Evolutionary conservation across 768 basidiomycete genomes (phyloP), one percentile per base, ranked within the genome.

Genomic region (Saitozyma sp.): DNA sequence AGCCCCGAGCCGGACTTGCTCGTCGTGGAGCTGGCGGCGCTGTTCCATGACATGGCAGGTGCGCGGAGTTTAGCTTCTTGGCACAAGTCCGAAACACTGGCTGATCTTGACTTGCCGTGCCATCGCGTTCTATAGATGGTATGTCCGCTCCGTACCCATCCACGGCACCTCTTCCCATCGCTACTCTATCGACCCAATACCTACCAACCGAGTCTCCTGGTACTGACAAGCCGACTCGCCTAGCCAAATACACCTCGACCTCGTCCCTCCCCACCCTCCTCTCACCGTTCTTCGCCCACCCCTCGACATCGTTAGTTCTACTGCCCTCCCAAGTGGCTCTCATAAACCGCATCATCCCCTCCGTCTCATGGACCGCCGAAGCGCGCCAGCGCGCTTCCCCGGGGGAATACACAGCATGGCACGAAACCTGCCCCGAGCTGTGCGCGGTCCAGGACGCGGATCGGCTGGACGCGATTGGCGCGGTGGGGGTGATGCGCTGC

Each of bases 381-480:
- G 13, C 13, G 2, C n/a, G 45, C n/a, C 11, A 13, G 45, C 45
- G 45, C 45, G 45, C 45, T 46, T 2, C 45, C 45, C 45, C 45
- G 2, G 45, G 13, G 2, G 45, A 46, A 46, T 17, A 46, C 6
- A 17, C 82, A 2, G 80, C 82, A 19, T 91, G 89, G 90, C 88
- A 91, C 66, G 79, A 84, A 7, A 79, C 82, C 40, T 92, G 89
- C 70, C 65, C 84, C 1, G 92, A 93, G 74, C 83, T 93, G 39
- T 89, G 90, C 74, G 91, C 86, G 63, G 88, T 90, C 0, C 89
- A 90, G 76, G 89, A 91, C 76, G 88, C 88, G 2, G 89, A 90
- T 74, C 82, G 89, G 54, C 78, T 91, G 39, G 89, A 91, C 74
- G 89, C 89, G 9, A 89, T 91, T 45, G 89, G 89, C 13, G 87